phyloP scores from a whole-genome alignment of 345 rosid genomes.

The Euphorbia peplus region DNA sequence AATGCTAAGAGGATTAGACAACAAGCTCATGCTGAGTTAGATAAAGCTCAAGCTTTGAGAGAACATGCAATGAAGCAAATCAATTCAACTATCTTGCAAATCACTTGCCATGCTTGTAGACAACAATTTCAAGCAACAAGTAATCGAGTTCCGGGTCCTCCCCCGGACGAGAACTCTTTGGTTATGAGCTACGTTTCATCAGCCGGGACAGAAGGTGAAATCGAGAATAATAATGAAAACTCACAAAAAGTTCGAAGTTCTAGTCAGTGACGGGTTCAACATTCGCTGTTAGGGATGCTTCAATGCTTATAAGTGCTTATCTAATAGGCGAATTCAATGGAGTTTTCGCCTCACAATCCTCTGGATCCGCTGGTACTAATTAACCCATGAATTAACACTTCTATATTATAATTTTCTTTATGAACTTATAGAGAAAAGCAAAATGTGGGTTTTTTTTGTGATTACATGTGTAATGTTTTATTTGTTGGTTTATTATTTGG shows the following conservation, averaged over 20 bases:
- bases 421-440: conserved; percentile 9
- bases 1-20: conserved; percentile 75
- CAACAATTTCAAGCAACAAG: conserved; percentile 45
- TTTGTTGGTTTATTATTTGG: conserved; percentile 28
- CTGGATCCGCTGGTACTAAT: no score
- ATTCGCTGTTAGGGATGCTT: no score
- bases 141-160: conserved; percentile 9
- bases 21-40: conserved; percentile 74
- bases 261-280: no score
- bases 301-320: no score
- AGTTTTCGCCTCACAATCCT: no score
- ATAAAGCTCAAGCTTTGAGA: conserved; percentile 57
- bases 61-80: conserved; percentile 65
- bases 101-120: conserved; percentile 78
- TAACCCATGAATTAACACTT: no score
- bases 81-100: conserved; percentile 55
- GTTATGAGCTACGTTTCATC: conserved; percentile 51
- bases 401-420: not conserved
- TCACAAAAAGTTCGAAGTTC: no score
- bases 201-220: conserved; percentile 44
- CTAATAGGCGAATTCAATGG: no score
- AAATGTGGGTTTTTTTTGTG: conserved; percentile 16
- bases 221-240: conserved; percentile 22
- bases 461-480: conserved; percentile 9
- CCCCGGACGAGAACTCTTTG: conserved; percentile 43